Conservation (phyloP, 495 filamentous ascomycete genomes). For the Penicillium dipodomyicola region DNA sequence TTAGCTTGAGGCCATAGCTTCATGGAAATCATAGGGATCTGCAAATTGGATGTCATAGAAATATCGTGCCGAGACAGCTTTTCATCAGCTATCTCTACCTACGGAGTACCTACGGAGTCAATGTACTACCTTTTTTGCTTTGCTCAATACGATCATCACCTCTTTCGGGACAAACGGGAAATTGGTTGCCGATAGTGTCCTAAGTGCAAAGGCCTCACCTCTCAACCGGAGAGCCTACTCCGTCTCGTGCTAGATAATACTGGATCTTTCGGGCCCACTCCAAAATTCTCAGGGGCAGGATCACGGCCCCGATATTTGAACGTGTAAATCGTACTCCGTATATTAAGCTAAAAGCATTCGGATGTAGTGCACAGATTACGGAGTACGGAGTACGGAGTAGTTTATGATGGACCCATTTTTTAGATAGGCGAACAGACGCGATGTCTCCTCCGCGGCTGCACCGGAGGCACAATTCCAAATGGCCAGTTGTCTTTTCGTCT, state of each 20-base stretch:
- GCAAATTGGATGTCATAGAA: neutral
- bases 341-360: neutral
- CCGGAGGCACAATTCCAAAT: slow-evolving; percentile 6
- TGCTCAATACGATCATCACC: neutral
- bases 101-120: no score
- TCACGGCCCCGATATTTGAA: neutral
- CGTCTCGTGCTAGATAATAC: neutral
- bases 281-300: slow-evolving; percentile 1
- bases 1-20: neutral
- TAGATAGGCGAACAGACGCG: slow-evolving; percentile 13
- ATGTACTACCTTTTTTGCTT: neutral
- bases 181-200: neutral
- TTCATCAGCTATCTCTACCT: no score
- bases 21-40: slow-evolving; percentile 1
- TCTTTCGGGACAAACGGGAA: neutral
- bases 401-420: neutral
- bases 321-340: neutral
- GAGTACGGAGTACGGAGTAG: no score
- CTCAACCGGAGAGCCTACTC: neutral
- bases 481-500: neutral
- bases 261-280: slow-evolving; percentile 1
- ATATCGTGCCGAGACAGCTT: neutral
- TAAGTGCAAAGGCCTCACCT: neutral
- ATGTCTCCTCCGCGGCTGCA: slow-evolving; percentile 8
- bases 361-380: neutral